These are phyloP conservation scores for Ecytonucleospora hepatopenaei DNA, from an alignment of 371 early-diverging fungal species.

Conservation along the genomic window DNA sequence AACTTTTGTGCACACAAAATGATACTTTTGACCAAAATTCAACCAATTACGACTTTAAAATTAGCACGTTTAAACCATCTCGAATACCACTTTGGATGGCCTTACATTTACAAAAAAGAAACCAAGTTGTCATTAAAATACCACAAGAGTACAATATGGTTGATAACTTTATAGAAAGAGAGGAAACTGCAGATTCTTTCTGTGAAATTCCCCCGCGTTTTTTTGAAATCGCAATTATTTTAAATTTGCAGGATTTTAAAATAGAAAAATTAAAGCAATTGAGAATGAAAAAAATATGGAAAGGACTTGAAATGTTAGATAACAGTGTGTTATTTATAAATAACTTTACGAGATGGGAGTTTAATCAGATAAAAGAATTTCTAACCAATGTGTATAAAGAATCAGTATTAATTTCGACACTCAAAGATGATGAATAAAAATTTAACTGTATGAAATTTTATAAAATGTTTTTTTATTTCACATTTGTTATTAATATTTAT, in stretches of 20 bases:
- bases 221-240: conserved; percentile 24
- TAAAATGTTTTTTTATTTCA: too few relatives aligned
- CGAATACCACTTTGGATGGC: conserved; percentile 40
- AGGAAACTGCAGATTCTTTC: conserved; percentile 34
- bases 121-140: conserved; percentile 21
- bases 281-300: conserved; percentile 31
- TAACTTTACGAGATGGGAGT: conserved; percentile 42
- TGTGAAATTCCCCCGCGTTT: conserved; percentile 22
- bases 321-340: conserved; percentile 38
- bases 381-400: conserved; percentile 13
- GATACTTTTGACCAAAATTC: background rate
- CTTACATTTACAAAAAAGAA: conserved; percentile 27
- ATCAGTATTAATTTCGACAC: too few relatives aligned
- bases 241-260: background rate
- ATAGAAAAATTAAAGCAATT: conserved; percentile 30
- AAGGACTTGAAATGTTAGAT: conserved; percentile 39
- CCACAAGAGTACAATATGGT: conserved; percentile 21
- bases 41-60: background rate
- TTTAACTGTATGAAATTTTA: too few relatives aligned
- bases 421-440: too few relatives aligned
- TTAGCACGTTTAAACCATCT: conserved; percentile 20
- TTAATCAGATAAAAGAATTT: conserved; percentile 33
- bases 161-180: conserved; percentile 4
- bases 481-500: too few relatives aligned
- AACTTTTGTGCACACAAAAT: background rate